Evolutionary conservation across 345 rosid species (phyloP), one percentile per base, ranked within the genome.

Genomic region (Pistacia integerrima): DNA sequence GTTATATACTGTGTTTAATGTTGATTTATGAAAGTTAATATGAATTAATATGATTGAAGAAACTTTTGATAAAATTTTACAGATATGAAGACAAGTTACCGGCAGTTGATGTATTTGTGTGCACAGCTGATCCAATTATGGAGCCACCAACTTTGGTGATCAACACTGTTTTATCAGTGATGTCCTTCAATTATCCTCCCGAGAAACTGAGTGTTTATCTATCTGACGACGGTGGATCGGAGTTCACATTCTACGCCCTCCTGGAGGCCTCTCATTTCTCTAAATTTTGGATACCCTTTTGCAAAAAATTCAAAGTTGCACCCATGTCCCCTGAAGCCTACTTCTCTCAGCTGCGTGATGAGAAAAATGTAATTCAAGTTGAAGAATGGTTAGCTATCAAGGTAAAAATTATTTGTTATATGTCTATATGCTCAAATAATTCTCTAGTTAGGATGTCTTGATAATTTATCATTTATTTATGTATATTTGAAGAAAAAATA

Each of bases 61-160:
- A 41, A 5, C 8, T 41, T 5, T 41, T 4, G 3, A 38, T 4
- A 38, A 38, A 38, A 10, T 4, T 41, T 41, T 41, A 8, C 78
- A 81, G 85, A 54, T 74, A 79, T 18, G 75, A 77, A 46, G 77
- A 75, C 12, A 71, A 76, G 66, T 72, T 86, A 49, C 87, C 86
- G 0, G 63, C 66, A 1, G 80, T 82, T 3, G 89, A 84, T 41
- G 69, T 82, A 8, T 86, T 84, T 14, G 81, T 84, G 17, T 86
- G 89, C 87, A 86, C 89, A 38, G 87, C 87, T 0, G 86, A 86
- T 49, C 86, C 83, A 12, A 5, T 9, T 8, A 61, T 78, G 25
- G 89, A 86, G 84, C 87, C 89, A 35, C 85, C 87, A 2, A 76
- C 30, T 5, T 2, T 86, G 86, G 87, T 82, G 74, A 61, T 84